A percentile compares a stretch with the other conserved stretches of the same genome.
Conservation (phyloP, 1,139 yeast genomes). For the Candida sp. region DNA sequence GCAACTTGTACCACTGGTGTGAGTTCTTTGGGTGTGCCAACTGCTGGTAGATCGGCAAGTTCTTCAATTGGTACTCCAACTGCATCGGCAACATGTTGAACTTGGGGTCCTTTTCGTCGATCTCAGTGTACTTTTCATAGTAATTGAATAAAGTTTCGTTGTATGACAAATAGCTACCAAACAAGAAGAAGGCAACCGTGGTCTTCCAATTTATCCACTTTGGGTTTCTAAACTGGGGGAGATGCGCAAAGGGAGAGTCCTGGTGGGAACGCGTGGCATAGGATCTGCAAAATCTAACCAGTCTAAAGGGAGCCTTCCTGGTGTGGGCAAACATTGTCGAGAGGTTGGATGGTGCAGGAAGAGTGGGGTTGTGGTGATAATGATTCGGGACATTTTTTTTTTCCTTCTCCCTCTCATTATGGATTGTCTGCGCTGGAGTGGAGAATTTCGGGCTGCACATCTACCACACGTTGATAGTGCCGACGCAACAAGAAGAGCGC, state of each 20-base stretch:
- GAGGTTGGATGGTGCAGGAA: not conserved
- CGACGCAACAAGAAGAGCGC: not conserved
- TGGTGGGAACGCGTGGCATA: constrained; percentile 33
- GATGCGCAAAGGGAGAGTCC: constrained; percentile 42
- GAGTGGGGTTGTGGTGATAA: not conserved
- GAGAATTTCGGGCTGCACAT: not conserved
- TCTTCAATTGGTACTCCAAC: constrained; percentile 52
- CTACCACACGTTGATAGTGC: not conserved
- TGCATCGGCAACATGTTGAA: constrained; percentile 23
- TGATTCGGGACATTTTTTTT: not conserved
- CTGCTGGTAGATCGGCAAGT: constrained; percentile 55
- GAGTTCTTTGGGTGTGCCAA: constrained; percentile 43
- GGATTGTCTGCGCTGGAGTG: not conserved
- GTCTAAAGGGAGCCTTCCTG: not conserved
- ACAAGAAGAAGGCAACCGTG: constrained; percentile 26
- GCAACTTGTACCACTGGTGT: constrained; percentile 45
- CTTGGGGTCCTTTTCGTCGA: constrained; percentile 23
- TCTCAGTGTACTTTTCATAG: constrained; percentile 34
- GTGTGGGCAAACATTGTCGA: not conserved
- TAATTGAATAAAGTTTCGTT: constrained; percentile 37
- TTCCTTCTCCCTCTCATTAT: too few species aligned
- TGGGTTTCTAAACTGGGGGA: constrained; percentile 25
- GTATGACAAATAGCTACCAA: constrained; percentile 38
- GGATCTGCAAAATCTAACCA: constrained; percentile 7
- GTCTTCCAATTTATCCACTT: constrained; percentile 39